phyloP scores from a whole-genome alignment of 768 basidiomycete genomes.

The Tulasnella sp. region DNA sequence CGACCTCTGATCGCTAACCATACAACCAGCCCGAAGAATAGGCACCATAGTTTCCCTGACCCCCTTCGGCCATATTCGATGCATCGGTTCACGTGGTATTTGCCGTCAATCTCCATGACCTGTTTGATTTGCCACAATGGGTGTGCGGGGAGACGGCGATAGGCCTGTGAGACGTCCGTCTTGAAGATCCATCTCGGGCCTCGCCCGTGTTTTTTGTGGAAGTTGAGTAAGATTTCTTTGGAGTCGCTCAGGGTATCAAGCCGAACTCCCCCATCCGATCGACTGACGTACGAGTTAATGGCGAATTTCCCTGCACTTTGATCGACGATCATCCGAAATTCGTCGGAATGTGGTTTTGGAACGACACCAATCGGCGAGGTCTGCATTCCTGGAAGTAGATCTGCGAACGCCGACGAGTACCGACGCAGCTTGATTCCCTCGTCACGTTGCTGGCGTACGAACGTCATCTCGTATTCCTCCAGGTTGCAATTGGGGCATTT shows the following conservation, averaged over 20 bases:
- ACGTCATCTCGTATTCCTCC: slow-evolving; percentile 18
- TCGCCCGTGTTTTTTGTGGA: background rate
- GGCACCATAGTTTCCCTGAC: slow-evolving; percentile 24
- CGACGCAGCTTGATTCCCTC: slow-evolving; percentile 21
- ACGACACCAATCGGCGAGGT: slow-evolving; percentile 32
- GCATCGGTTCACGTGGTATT: slow-evolving; percentile 27
- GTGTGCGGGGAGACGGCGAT: slow-evolving; percentile 30
- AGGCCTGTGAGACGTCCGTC: slow-evolving; percentile 32
- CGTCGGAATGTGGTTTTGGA: slow-evolving; percentile 29
- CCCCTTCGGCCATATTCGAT: slow-evolving; percentile 28
- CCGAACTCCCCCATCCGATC: slow-evolving; percentile 23
- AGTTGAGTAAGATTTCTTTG: slow-evolving; percentile 19
- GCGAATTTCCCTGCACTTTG: slow-evolving; percentile 30
- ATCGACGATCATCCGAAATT: slow-evolving; percentile 32
- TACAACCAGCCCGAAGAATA: slow-evolving; percentile 28
- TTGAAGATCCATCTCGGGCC: slow-evolving; percentile 25
- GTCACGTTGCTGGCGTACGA: slow-evolving; percentile 24
- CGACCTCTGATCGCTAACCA: slow-evolving; percentile 31
- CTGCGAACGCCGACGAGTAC: slow-evolving; percentile 26
- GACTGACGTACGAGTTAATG: slow-evolving; percentile 31
- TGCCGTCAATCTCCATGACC: slow-evolving; percentile 25
- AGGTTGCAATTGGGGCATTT: slow-evolving; percentile 19
- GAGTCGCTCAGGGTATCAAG: slow-evolving; percentile 32
- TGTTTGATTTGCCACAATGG: slow-evolving; percentile 36
- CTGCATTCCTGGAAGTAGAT: slow-evolving; percentile 38